Evolutionary conservation across 495 filamentous ascomycete species (phyloP), one percentile per base, ranked within the genome.

Genomic region (Lasiosphaeriaceae sp.): DNA sequence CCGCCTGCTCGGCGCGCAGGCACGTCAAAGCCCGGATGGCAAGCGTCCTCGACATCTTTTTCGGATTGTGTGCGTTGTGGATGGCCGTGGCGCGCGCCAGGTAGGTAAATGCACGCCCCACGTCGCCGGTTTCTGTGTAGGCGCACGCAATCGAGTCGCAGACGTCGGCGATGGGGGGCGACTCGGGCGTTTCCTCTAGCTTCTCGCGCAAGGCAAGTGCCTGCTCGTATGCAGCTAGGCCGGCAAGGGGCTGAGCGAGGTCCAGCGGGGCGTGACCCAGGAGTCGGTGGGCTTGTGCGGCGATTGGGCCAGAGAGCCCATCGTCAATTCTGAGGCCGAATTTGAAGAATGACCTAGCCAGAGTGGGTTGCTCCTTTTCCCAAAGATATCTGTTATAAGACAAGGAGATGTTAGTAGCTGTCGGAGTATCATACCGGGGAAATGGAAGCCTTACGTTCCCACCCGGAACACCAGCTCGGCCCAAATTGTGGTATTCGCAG

Each of bases 371-470:
- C 21, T 56, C 34, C 23, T 56, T 56, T 47, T 56, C 54, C 34
- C 54, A 56, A 8, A 56, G 35, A 29, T 56, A 56, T 14, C 54
- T 56, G 31, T n/a, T n/a, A n/a, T n/a, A n/a, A n/a, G n/a, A n/a
- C n/a, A n/a, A n/a, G n/a, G n/a, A n/a, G n/a, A n/a, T n/a, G n/a
- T n/a, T n/a, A n/a, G n/a, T n/a, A n/a, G n/a, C n/a, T n/a, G n/a
- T n/a, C n/a, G n/a, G n/a, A n/a, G n/a, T n/a, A n/a, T n/a, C n/a
- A n/a, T n/a, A n/a, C n/a, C n/a, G 37, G 37, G n/a, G 14, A 41
- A 41, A 17, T 14, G 23, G 55, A 11, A 23, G 48, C 41, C 57
- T 50, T 29, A 59, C 51, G 35, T 46, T 51, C 57, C 57, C 14
- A 50, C 49, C n/a, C 57, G 31, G 34, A 44, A 59, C 12, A 59